phyloP scores from a whole-genome alignment of 768 basidiomycete genomes.

The Hemileccinum rubropunctum region DNA sequence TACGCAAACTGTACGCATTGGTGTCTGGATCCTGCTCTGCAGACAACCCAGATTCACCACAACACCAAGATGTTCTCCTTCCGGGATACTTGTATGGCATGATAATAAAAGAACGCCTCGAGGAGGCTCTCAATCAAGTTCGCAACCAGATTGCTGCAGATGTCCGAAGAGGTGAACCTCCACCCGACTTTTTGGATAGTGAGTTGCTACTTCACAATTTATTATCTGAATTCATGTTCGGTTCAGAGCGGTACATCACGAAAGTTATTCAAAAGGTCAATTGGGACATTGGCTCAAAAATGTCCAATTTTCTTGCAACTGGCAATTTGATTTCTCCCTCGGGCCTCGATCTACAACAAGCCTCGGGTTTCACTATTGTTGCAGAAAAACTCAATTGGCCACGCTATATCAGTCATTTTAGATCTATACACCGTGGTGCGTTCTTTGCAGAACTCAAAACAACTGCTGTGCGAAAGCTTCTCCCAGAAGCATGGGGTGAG shows the following conservation, averaged over 20 bases:
- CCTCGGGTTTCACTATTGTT: constrained; percentile 97
- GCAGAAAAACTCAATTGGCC: constrained; percentile 99
- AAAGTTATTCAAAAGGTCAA: constrained; percentile 76
- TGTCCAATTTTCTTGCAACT: constrained; percentile 95
- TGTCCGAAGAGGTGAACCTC: constrained; percentile 66
- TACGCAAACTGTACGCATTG: constrained; percentile 88
- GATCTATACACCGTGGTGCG: constrained; percentile 97
- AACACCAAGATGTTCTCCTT: constrained; percentile 95
- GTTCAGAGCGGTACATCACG: constrained; percentile 73
- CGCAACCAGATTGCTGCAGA: constrained; percentile 69
- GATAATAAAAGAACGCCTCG: constrained; percentile 97
- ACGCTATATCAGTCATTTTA: constrained; percentile 96
- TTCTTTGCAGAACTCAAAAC: constrained; percentile 99
- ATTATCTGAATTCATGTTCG: constrained; percentile 2
- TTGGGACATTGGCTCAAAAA: constrained; percentile 87
- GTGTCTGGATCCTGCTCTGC: constrained; percentile 88
- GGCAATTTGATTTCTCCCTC: constrained; percentile 94
- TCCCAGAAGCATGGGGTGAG: constrained; percentile 97
- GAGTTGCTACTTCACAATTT: constrained; percentile 29
- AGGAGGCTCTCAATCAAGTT: constrained; percentile 79
- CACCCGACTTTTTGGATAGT: constrained; percentile 90
- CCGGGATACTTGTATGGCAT: constrained; percentile 92
- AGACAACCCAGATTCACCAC: constrained; percentile 98
- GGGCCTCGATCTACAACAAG: constrained; percentile 95
- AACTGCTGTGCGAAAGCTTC: constrained; percentile 91